Percentiles rank a stretch among this genome's conserved stretches.
Conservation (phyloP, 495 filamentous ascomycete species). For the Annulohypoxylon stygium region DNA sequence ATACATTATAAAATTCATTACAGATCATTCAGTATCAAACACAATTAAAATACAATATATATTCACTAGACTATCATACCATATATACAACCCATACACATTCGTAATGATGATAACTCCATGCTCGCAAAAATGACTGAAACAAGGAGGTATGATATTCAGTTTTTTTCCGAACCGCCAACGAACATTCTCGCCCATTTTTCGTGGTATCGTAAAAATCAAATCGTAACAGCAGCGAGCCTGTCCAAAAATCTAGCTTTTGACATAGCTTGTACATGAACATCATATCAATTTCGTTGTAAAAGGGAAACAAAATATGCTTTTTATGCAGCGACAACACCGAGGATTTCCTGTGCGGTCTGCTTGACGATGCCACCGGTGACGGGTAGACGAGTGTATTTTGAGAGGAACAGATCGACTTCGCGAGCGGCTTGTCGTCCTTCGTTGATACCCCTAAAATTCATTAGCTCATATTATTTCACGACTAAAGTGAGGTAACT, state of each 20-base stretch:
- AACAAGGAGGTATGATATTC: background rate
- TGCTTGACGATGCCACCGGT: slow-evolving; percentile 95
- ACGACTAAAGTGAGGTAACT: slow-evolving; percentile 52
- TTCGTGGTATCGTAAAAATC: slow-evolving; percentile 45
- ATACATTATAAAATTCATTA: background rate
- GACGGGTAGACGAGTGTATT: slow-evolving; percentile 84
- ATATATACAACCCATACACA: slow-evolving; percentile 30
- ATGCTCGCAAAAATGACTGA: background rate
- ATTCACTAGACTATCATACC: slow-evolving; percentile 15
- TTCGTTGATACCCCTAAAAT: slow-evolving; percentile 95
- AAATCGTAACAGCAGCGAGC: slow-evolving; percentile 36
- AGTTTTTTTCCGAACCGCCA: slow-evolving; percentile 30
- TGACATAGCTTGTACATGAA: slow-evolving; percentile 39
- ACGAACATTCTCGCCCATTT: slow-evolving; percentile 14
- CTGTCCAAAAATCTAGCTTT: slow-evolving; percentile 44
- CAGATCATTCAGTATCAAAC: slow-evolving; percentile 1
- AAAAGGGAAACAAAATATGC: background rate
- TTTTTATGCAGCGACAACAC: slow-evolving; percentile 34
- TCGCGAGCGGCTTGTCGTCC: slow-evolving; percentile 94
- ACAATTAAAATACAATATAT: slow-evolving; percentile 18
- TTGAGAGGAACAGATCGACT: slow-evolving; percentile 89
- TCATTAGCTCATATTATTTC: slow-evolving; percentile 48
- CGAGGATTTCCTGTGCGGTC: slow-evolving; percentile 75
- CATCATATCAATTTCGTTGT: slow-evolving; percentile 20
- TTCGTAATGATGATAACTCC: slow-evolving; percentile 20